Evolutionary conservation across 768 basidiomycete species (phyloP), one percentile per base, ranked within the genome.

Genomic region (Inosperma sp.): DNA sequence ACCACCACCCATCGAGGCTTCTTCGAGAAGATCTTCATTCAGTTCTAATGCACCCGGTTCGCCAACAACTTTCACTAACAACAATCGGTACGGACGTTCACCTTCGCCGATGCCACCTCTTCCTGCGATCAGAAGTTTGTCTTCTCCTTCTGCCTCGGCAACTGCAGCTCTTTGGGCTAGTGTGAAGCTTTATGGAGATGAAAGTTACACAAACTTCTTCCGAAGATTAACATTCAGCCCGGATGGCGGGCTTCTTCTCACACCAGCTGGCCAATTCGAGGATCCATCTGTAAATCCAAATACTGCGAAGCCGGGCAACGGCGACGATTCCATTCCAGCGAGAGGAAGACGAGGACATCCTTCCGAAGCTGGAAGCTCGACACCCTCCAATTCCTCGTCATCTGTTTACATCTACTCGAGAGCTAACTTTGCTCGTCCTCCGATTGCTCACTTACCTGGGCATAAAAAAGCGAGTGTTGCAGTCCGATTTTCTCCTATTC

Each of bases 191-290:
- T 99, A 98, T 61, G 93, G 94, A 39, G 95, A 98, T 66, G 94
- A 97, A 66, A 89, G 84, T 58, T 91, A 82, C 61, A 93, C 92
- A 4, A 93, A 94, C 59, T 99, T 98, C 73, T 99, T 98, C 77
- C 75, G 96, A 23, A 79, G 96, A 29, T 72, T 99, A 53, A 86
- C 87, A 9, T 99, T 97, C 70, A 93, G 91, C 48, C 91, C 95
- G 2, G 96, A 99, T 64, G 96, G 96, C 0, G 90, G 86, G 8
- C 73, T 99, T 29, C 76, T 99, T 37, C 73, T 98, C 57, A 98
- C 96, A 0, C 96, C 96, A 0, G 95, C 96, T 1, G 96, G 96
- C 1, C 90, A 95, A 63, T 97, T 96, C 60, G 94, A 98, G 64
- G 95, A 98, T 65, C 88, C 91, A 3, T 82, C 87, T 12, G 82